phyloP scores from a whole-genome alignment of 2,329 filamentous ascomycete genomes.

The Escovopsis weberi region DNA sequence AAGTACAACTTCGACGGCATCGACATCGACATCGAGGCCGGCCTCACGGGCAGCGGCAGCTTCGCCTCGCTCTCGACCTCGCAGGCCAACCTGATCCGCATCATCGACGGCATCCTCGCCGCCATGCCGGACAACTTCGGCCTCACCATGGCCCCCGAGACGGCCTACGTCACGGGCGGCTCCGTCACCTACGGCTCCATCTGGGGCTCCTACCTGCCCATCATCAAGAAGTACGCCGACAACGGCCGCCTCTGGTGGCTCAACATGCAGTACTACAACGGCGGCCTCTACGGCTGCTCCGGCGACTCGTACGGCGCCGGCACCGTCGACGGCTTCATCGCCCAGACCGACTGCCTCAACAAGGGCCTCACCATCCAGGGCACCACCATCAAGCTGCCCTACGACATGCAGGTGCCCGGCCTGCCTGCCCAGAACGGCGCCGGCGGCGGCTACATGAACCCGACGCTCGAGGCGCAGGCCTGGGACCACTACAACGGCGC shows the following conservation, averaged over 20 bases:
- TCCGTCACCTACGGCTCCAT: conserved; percentile 18
- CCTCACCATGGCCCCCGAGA: conserved; percentile 33
- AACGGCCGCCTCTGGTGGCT: conserved; percentile 22
- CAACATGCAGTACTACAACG: conserved; percentile 25
- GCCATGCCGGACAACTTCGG: conserved; percentile 43
- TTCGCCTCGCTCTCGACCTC: conserved; percentile 17
- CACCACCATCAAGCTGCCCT: conserved; percentile 18
- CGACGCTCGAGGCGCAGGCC: conserved; percentile 15
- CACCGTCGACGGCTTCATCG: conserved; percentile 18
- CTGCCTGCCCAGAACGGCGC: conserved; percentile 21
- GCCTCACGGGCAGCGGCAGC: conserved; percentile 16
- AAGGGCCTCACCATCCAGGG: conserved; percentile 17
- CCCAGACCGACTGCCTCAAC: conserved; percentile 22
- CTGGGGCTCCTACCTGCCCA: conserved; percentile 22
- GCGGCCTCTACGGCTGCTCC: conserved; percentile 21
- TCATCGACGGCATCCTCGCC: conserved; percentile 22
- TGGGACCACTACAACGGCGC: conserved; percentile 17
- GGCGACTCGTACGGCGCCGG: conserved; percentile 19
- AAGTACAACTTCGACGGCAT: conserved; percentile 23
- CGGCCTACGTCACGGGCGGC: conserved; percentile 21
- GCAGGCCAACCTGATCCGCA: conserved; percentile 20
- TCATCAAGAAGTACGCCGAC: conserved; percentile 23
- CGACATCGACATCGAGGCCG: conserved; percentile 22
- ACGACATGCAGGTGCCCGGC: conserved; percentile 20
- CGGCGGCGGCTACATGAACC: conserved; percentile 19